Percentiles rank a stretch among this genome's conserved stretches.
Conservation (phyloP, 2,329 filamentous ascomycete genomes). For the Monosporascus sp. region DNA sequence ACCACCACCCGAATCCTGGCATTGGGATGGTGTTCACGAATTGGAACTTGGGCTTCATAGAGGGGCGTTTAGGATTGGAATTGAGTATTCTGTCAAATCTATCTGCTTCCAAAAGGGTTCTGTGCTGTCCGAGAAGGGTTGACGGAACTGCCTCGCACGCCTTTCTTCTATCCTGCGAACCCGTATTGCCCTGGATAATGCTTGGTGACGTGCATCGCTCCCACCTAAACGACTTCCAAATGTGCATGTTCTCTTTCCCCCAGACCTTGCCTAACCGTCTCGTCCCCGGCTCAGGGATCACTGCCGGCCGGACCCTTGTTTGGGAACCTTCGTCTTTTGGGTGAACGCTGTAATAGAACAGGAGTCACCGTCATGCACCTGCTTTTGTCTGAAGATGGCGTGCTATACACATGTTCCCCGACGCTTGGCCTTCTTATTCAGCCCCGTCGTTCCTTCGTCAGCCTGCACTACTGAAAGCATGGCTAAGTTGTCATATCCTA, state of each 20-base stretch:
- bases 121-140: background rate
- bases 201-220: background rate
- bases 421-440: background rate
- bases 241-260: background rate
- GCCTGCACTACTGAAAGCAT: background rate
- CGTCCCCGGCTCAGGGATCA: background rate
- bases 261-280: background rate
- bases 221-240: background rate
- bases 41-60: slow-evolving; percentile 7
- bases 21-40: slow-evolving; percentile 13
- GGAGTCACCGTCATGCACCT: background rate
- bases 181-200: background rate
- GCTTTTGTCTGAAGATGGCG: background rate
- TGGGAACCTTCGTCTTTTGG: too few relatives aligned
- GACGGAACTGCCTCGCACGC: background rate
- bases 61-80: background rate
- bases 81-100: too few relatives aligned
- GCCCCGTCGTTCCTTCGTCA: slow-evolving; percentile 1
- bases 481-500: slow-evolving; percentile 16
- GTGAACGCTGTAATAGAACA: background rate
- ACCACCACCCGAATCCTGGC: slow-evolving; percentile 27
- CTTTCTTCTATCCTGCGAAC: background rate
- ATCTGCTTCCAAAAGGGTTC: background rate
- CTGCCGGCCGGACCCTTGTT: background rate
- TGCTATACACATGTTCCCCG: background rate